These are phyloP conservation scores for Talinum fruticosum DNA, from an alignment of 148 eudicot species.

Conservation along the genomic window DNA sequence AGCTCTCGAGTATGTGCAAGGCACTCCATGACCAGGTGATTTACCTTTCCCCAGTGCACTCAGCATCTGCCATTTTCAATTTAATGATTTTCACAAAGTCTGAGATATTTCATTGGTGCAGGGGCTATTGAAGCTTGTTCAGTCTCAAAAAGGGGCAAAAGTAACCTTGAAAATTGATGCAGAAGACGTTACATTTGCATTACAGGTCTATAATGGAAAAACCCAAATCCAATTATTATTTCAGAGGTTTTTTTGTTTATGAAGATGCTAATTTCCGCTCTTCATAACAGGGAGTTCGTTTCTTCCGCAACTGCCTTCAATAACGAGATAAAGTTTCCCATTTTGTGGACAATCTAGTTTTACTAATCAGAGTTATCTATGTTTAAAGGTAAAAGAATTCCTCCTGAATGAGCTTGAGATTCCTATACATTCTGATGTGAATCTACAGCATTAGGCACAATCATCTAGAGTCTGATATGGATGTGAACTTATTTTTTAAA, in stretches of 20 bases:
- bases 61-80: background rate
- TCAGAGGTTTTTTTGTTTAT: background rate
- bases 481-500: too few relatives aligned
- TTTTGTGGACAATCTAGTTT: conserved; percentile 1
- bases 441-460: too few relatives aligned
- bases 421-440: too few relatives aligned
- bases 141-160: conserved; percentile 63
- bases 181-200: conserved; percentile 77
- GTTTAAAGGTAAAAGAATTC: too few relatives aligned
- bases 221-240: background rate
- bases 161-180: conserved; percentile 71
- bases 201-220: conserved; percentile 51
- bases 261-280: conserved; percentile 4
- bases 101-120: conserved; percentile 30
- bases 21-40: conserved; percentile 90
- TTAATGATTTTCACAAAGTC: background rate
- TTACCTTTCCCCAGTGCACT: background rate
- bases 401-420: too few relatives aligned
- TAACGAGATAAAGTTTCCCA: conserved; percentile 16
- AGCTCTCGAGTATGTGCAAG: conserved; percentile 84
- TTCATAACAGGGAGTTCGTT: conserved; percentile 70
- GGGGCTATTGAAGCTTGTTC: conserved; percentile 82
- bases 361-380: background rate
- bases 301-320: conserved; percentile 88
- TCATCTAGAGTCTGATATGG: too few relatives aligned